Base-by-base conservation (phyloP, 352 stramenopile species). In the Phytophthora boehmeriae region DNA sequence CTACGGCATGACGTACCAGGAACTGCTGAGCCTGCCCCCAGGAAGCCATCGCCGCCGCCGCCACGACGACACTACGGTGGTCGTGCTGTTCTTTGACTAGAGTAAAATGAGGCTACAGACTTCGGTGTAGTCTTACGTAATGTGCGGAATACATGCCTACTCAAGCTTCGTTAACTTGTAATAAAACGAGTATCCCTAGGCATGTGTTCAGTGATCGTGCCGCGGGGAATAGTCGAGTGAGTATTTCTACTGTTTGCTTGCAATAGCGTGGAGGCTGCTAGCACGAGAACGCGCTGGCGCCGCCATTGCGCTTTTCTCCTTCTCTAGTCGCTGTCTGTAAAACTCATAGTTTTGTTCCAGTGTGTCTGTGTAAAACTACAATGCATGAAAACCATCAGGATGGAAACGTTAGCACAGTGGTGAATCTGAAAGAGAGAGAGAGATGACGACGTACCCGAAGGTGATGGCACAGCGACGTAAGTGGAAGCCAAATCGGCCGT, bases 11-110 rank as follows among this genome's bases (percentile, higher is more conserved):
- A 87, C 85, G 32, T 86, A 97, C 47, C 68, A 83, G 32, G 86
- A 97, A 32, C 54, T 98, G 46, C 63, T 94, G 60, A 86, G 78
- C 28, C 51, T 98, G 43, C 88, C 90, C 1, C 74, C 88, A 8
- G 93, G 93, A 43, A 86, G 75, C 51, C 72, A 84, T 48, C 88
- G 93, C 23, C 86, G 93, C 25, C 86, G 83, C 53, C 87, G 90
- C 54, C 93, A 98, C 75, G 93, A 98, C 71, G 93, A 98, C 66
- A 97, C 94, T 23, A 98, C 89, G 6, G 92, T 90, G 28, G 70
- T 98, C 10, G 90, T 98, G 27, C 69, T 98, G 17, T 96, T 93
- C 68, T 90, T 95, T 53, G 71, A 91, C 38, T 88, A 80, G 64
- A 59, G 53, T 58, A 48, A 60, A 19, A 53, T 55, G 36, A 48